Base-by-base conservation (phyloP, 2,329 filamentous ascomycete genomes). In the Dactylonectria macrodidyma region DNA sequence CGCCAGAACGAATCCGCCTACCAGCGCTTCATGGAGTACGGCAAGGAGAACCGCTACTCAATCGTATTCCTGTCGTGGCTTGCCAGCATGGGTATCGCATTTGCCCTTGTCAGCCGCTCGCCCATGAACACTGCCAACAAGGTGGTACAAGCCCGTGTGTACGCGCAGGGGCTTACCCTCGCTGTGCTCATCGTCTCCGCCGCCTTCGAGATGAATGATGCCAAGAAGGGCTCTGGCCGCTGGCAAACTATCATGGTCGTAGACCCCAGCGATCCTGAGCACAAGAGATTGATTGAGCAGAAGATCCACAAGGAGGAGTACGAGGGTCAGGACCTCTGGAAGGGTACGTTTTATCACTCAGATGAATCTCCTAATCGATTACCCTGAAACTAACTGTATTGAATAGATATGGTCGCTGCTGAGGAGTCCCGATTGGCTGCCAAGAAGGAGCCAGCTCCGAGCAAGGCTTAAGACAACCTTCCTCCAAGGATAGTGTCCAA, bases 271-370 rank as follows among this genome's bases (percentile, higher is more conserved):
- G 94, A 97, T 79, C 94, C 93, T 2, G 90, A 92, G 82, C 93
- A 95, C 82, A 92, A 94, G 87, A 87, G 92, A 76, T 80, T 95
- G 73, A 93, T 97, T 73, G 93, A 97, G 88, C 95, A 95, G 90
- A 91, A 86, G 84, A 89, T 96, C 62, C 93, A 97, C 81, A 93
- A 95, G 84, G 94, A 97, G 85, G 87, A 93, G 71, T 96, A 97
- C 81, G 88, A 91, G 79, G 93, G 94, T 51, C 93, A 97, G 84
- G 95, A 98, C 81, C 87, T 98, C 76, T 99, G 96, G 96, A 96
- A 90, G 86, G 92, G 91, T 93, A 82, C 79, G 90, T 72, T 63
- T 57, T 19, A 12, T 33, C n/a, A 16, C 47, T 9, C 24, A 52
- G 16, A 19, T 12, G 19, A 22, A 16, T 10, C 10, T 5, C 30